Evolutionary conservation across 495 filamentous ascomycete genomes (phyloP).

Genomic region (Daldinia vernicosa): DNA sequence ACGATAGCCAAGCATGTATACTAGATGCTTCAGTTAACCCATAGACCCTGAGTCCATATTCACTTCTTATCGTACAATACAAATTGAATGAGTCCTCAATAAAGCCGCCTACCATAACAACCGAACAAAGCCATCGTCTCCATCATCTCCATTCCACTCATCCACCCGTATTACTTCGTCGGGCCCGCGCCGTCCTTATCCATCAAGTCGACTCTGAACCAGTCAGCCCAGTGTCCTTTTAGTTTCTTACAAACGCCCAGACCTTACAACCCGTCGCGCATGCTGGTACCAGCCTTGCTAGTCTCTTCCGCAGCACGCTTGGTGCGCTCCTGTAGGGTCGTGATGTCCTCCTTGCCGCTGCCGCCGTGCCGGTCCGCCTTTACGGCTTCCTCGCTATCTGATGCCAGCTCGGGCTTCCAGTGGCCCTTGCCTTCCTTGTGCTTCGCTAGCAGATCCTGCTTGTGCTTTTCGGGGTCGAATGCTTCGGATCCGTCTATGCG

Average conservation of each 20-base stretch:
- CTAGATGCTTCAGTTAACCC: background rate
- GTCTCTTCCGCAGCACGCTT: slow-evolving; percentile 59
- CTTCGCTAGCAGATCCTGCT: slow-evolving; percentile 74
- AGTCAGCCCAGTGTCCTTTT: slow-evolving; percentile 20
- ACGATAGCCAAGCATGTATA: background rate
- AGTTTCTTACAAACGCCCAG: background rate
- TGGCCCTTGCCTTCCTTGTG: slow-evolving; percentile 77
- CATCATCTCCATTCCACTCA: background rate
- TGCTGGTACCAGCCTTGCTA: slow-evolving; percentile 55
- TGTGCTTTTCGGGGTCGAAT: slow-evolving; percentile 70
- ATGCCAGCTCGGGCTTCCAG: slow-evolving; percentile 83
- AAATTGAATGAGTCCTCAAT: slow-evolving; percentile 13
- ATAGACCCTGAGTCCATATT: slow-evolving; percentile 11
- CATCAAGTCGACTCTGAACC: slow-evolving; percentile 25
- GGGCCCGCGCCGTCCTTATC: slow-evolving; percentile 15
- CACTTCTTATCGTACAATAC: slow-evolving; percentile 27
- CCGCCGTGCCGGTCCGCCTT: slow-evolving; percentile 55
- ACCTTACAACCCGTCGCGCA: slow-evolving; percentile 54
- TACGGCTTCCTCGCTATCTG: slow-evolving; percentile 81
- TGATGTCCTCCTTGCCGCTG: slow-evolving; percentile 46
- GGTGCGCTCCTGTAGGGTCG: slow-evolving; percentile 61
- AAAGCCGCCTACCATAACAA: slow-evolving; percentile 17
- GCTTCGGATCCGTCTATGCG: slow-evolving; percentile 41
- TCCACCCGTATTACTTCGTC: slow-evolving; percentile 3
- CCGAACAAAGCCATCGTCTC: slow-evolving; percentile 16